Base-by-base conservation (phyloP, 352 stramenopile genomes). In the Phytopythium boreale region DNA sequence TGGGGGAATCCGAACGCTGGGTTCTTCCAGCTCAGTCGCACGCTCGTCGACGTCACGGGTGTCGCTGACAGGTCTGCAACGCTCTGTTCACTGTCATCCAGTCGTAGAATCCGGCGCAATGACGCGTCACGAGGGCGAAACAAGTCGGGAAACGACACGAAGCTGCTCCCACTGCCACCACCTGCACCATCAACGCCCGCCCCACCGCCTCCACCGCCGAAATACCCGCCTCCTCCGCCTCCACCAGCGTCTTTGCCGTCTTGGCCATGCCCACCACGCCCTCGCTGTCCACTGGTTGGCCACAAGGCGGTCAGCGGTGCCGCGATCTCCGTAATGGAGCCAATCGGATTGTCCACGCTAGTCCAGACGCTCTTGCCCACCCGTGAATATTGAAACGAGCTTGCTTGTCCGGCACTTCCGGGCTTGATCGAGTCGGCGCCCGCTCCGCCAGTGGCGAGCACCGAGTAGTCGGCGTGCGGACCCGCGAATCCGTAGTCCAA, bases 241-340 rank as follows among this genome's bases (percentile, higher is more conserved):
- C 88, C 88, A n/a, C 88, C 87, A 15, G 69, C 83, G 62, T 93
- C 80, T 58, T 88, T 86, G 1, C 88, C 86, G 44, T 90, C 82
- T 63, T 91, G 81, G 5, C 87, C 88, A 22, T 81, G 78, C 4
- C 88, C 88, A 4, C 88, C 82, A 6, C 50, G 50, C 24, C 67
- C 24, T 34, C 62, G 62, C 49, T 71, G 74, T 11, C 83, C 81
- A 19, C 68, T 69, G 5, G 83, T 79, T 15, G 85, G 61, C 65
- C 51, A 81, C 29, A 27, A 20, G 6, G 56, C 36, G 4, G 17
- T 41, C 27, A 51, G 17, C 2, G 56, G 41, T 26, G 56, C 24
- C 11, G 4, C 56, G 12, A 62, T 27, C 20, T 62, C 26, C 14
- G 50, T 24, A 15, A 62, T 29, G 2, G 41, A 34, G 2, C 41